These are phyloP conservation scores for Sordariomycetes sp. DNA, from an alignment of 2,329 filamentous ascomycete genomes.

Conservation along the genomic window DNA sequence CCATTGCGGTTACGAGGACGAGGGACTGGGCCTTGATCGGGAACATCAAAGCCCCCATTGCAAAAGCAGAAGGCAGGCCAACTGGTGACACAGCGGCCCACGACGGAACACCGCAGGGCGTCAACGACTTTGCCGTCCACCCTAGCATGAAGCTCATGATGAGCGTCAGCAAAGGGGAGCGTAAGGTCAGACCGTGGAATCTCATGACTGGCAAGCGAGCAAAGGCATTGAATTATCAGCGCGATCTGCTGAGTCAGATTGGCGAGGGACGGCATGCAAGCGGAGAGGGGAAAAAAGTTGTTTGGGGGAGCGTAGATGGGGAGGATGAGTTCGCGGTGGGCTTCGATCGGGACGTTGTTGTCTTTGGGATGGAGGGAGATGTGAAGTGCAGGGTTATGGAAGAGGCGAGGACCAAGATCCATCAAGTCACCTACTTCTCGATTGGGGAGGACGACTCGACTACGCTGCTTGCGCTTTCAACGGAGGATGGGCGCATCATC, in stretches of 20 bases:
- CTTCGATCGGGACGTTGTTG: constrained; percentile 76
- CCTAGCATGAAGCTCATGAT: constrained; percentile 97
- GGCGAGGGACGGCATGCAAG: constrained; percentile 69
- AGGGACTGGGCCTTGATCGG: constrained; percentile 85
- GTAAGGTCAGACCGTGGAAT: constrained; percentile 92
- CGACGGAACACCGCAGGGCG: constrained; percentile 73
- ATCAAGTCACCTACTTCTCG: constrained; percentile 67
- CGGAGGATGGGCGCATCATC: constrained; percentile 80
- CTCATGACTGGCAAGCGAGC: constrained; percentile 94
- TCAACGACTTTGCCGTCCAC: constrained; percentile 93
- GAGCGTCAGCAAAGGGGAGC: constrained; percentile 81
- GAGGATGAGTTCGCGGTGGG: constrained; percentile 79
- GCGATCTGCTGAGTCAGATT: constrained; percentile 61
- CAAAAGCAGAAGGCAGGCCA: constrained; percentile 70
- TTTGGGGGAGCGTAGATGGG: constrained; percentile 65
- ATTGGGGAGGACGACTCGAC: constrained; percentile 26
- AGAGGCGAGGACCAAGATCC: constrained; percentile 66
- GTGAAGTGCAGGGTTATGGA: constrained; percentile 63
- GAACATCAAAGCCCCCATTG: constrained; percentile 79
- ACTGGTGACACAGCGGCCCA: constrained; percentile 82
- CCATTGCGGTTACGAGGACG: constrained; percentile 76
- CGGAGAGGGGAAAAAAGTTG: constrained; percentile 74
- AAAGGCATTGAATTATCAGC: constrained; percentile 78
- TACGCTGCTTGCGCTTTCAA: constrained; percentile 65
- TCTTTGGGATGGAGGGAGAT: constrained; percentile 83